Percentiles rank a stretch among this genome's conserved stretches.
These are phyloP conservation scores for Gypsophila paniculata DNA, from an alignment of 179 eudicot species.

Conservation along the genomic window DNA sequence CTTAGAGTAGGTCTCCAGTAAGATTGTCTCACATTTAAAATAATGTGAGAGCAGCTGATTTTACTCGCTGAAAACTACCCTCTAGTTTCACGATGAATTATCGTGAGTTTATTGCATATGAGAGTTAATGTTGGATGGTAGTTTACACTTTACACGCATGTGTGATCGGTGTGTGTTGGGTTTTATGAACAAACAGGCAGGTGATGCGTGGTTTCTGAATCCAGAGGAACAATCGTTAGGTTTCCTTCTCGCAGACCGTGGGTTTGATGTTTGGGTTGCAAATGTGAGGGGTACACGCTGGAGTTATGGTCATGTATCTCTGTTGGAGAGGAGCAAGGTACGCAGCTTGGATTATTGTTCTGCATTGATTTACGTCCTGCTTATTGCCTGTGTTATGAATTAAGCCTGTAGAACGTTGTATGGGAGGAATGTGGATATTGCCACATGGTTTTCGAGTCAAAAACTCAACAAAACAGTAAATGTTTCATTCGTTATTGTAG, in stretches of 20 bases:
- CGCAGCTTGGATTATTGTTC: not conserved
- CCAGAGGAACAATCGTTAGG: slow-evolving; percentile 75
- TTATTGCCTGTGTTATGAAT: not conserved
- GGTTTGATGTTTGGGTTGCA: slow-evolving; percentile 97
- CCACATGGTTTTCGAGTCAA: not conserved
- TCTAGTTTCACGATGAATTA: too few species aligned
- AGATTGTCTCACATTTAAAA: too few species aligned
- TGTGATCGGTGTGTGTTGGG: not conserved
- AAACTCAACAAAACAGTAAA: not conserved
- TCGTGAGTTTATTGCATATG: too few species aligned
- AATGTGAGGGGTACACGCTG: slow-evolving; percentile 93
- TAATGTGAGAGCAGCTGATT: too few species aligned
- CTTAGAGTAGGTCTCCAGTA: too few species aligned
- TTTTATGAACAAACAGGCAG: slow-evolving; percentile 47
- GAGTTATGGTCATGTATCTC: slow-evolving; percentile 85
- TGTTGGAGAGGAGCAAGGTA: slow-evolving; percentile 75
- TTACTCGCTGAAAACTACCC: too few species aligned
- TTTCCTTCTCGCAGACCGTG: slow-evolving; percentile 79
- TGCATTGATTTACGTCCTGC: not conserved
- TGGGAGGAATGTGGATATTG: not conserved
- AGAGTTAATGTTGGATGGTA: not conserved
- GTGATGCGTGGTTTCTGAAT: slow-evolving; percentile 93
- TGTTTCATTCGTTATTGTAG: slow-evolving; percentile 28
- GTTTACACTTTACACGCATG: not conserved
- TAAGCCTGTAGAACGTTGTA: not conserved